A percentile compares a stretch with the other conserved stretches of the same genome.
Evolutionary conservation across 345 rosid genomes (phyloP).

Genomic region (Ceriops zippeliana): DNA sequence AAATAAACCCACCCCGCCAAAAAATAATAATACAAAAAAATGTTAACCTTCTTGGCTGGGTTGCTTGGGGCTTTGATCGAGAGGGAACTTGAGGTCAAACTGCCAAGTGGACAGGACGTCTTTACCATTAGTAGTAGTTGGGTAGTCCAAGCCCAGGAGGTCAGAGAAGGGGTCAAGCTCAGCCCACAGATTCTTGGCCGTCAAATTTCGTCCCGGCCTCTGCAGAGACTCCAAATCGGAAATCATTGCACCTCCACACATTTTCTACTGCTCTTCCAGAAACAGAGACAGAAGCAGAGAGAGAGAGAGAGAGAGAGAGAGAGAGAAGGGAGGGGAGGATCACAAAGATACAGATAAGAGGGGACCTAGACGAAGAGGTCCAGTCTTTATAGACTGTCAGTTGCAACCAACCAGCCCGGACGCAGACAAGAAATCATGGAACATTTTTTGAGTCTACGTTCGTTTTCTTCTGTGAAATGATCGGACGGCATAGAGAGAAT

Average conservation of each 20-base stretch:
- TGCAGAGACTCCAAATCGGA: slow-evolving; percentile 37
- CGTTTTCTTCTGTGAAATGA: not conserved
- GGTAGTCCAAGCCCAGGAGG: slow-evolving; percentile 37
- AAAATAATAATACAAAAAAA: not conserved
- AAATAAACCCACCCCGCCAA: not conserved
- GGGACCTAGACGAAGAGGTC: not conserved
- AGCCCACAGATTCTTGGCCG: slow-evolving; percentile 59
- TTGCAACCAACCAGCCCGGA: slow-evolving; percentile 6
- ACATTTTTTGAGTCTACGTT: not conserved
- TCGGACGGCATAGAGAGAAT: slow-evolving; percentile 32
- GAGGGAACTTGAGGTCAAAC: slow-evolving; percentile 5
- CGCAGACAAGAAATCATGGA: slow-evolving; percentile 16
- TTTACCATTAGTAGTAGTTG: not conserved
- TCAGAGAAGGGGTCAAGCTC: slow-evolving; percentile 50
- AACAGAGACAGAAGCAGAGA: not conserved
- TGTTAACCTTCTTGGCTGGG: not conserved
- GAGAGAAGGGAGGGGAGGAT: not conserved
- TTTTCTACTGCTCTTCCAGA: slow-evolving; percentile 13
- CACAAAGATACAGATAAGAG: not conserved
- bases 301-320: not conserved
- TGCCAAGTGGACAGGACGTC: not conserved
- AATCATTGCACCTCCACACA: slow-evolving; percentile 85
- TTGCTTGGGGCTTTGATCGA: slow-evolving; percentile 8
- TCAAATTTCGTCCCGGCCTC: slow-evolving; percentile 44
- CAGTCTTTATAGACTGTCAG: slow-evolving; percentile 24